Evolutionary conservation across 441 rosid genomes (phyloP).

Genomic region (Eutrema salsugineum): DNA sequence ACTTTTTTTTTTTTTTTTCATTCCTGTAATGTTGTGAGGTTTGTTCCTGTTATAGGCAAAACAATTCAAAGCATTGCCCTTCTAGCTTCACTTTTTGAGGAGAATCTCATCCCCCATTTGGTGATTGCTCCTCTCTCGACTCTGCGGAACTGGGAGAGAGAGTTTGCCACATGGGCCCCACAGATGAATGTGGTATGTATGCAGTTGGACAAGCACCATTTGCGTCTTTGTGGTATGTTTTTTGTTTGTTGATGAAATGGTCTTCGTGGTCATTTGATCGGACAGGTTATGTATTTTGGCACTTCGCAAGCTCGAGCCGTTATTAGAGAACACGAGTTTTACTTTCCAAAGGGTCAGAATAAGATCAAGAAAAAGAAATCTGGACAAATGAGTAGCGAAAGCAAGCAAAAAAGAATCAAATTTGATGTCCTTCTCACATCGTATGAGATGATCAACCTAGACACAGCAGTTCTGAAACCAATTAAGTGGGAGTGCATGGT

Average conservation of each 20-base stretch:
- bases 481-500: constrained; percentile 99
- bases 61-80: constrained; percentile 99
- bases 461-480: constrained; percentile 76
- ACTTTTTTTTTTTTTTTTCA: constrained; percentile 3
- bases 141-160: constrained; percentile 96
- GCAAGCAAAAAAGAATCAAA: constrained; percentile 92
- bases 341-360: constrained; percentile 64
- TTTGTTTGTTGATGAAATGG: constrained; percentile 8
- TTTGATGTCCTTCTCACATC: constrained; percentile 98
- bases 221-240: constrained; percentile 3
- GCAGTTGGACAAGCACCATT: constrained; percentile 5
- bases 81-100: constrained; percentile 89
- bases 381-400: constrained; percentile 70
- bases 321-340: constrained; percentile 94
- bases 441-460: constrained; percentile 97
- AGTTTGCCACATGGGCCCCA: constrained; percentile 98
- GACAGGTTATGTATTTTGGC: constrained; percentile 97
- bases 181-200: constrained; percentile 95
- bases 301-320: constrained; percentile 81
- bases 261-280: constrained; percentile 1
- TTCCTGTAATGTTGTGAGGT: not conserved
- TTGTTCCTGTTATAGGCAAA: constrained; percentile 63
- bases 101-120: constrained; percentile 65
- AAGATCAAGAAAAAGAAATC: constrained; percentile 91
- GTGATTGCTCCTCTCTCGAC: constrained; percentile 99